Evolutionary conservation across 2,329 filamentous ascomycete species (phyloP), one percentile per base, ranked within the genome.

Genomic region (Nemania serpens): DNA sequence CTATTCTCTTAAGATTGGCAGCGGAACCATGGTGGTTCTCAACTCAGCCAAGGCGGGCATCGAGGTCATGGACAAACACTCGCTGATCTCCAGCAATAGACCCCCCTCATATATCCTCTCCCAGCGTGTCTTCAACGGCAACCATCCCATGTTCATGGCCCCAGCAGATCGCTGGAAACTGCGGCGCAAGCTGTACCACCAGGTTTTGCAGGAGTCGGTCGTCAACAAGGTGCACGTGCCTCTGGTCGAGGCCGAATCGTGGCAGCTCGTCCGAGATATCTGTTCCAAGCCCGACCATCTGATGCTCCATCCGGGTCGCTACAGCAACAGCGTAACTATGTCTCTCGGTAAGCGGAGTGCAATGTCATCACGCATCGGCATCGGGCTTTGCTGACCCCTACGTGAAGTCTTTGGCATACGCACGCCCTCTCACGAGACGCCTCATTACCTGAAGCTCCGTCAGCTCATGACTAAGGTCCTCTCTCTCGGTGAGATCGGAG

Each of bases 261-360:
- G 41, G 5, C 59, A 61, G 53, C 17, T 61, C 4, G 11, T 61
- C 15, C 59, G 54, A 7, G 59, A 61, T 33, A 37, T 58, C 9
- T 15, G 15, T 15, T 13, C 22, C 2, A 15, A 5, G 1, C 59
- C 59, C 11, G 33, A 52, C 1, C 7, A 53, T 15, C 15, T 37
- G 15, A 61, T 61, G 59, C 37, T 53, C 6, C 59, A 61, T 18
- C 54, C 59, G 5, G 33, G 25, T 3, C 29, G 59, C 7, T 37
- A 10, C 5, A 62, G 55, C 17, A 62, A 62, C 33, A 54, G 47
- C 22, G 59, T 62, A 25, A 56, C 50, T 2, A 62, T 62, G 59
- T 43, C 25, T 37, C 5, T 61, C 2, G 45, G 53, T 49, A 34
- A 12, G 37, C n/a, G n/a, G n/a, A n/a, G n/a, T n/a, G n/a, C n/a